Evolutionary conservation across 176 grass and related monocot species (phyloP).

Genomic region (Otatea glauca): DNA sequence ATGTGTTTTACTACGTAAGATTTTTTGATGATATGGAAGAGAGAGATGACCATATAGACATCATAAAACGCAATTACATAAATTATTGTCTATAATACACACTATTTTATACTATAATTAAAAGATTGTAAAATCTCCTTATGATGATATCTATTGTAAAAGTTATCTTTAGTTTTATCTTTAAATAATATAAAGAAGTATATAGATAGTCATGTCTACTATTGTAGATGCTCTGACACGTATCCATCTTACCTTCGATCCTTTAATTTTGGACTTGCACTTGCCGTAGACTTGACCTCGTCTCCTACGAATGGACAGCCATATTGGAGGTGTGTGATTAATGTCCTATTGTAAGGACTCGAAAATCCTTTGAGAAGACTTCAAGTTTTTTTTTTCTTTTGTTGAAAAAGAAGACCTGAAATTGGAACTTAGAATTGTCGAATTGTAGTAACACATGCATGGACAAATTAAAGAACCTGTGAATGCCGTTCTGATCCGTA

Average conservation of each 20-base stretch:
- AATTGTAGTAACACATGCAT: not conserved
- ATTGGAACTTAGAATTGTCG: constrained; percentile 2
- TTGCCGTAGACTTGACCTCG: constrained; percentile 2
- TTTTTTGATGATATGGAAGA: too few relatives aligned
- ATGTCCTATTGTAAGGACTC: constrained; percentile 15
- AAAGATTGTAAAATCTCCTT: too few relatives aligned
- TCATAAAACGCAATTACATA: too few relatives aligned
- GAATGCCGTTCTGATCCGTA: not conserved
- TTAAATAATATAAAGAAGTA: too few relatives aligned
- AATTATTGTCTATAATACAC: too few relatives aligned
- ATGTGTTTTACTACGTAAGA: too few relatives aligned
- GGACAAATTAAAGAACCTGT: not conserved
- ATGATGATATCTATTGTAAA: too few relatives aligned
- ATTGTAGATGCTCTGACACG: not conserved
- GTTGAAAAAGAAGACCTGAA: not conserved
- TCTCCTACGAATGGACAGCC: constrained; percentile 31
- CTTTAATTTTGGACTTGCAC: not conserved
- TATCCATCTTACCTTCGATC: not conserved
- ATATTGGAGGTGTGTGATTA: not conserved
- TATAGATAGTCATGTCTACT: too few relatives aligned
- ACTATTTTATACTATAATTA: too few relatives aligned
- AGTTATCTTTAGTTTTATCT: too few relatives aligned
- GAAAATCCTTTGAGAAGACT: constrained; percentile 9
- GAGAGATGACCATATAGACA: too few relatives aligned
- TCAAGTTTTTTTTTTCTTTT: not conserved